Evolutionary conservation across 768 basidiomycete genomes (phyloP), one percentile per base, ranked within the genome.

Genomic region (Psilocybe cyanescens): DNA sequence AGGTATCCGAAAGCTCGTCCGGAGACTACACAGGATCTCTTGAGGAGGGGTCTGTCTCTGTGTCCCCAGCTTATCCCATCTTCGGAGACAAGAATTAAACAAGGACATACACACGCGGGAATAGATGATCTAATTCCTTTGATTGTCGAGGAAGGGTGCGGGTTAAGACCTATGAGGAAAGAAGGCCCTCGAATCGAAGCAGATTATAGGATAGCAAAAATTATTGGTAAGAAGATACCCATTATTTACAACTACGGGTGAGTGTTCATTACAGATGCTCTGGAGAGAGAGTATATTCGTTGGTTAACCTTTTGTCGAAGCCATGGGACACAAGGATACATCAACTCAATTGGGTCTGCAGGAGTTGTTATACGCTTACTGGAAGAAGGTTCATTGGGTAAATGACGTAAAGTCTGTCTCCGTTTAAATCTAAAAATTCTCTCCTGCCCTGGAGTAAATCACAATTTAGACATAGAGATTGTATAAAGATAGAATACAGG

Each of bases 1-100:
- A 24, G 88, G 88, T 86, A 86, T 65, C 88, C 91, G 0, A 74
- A 74, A 8, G 83, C 90, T 7, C 85, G 91, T 11, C 81, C 83
- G 16, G 84, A 90, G 67, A 90, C 84, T 3, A 87, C 85, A 0
- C 67, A 71, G 4, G 80, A 84, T 45, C 89, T 92, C 47, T 76
- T 93, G 16, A 70, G 78, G 31, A 81, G 81, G 11, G 80, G 71
- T 5, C 72, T 90, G 8, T 74, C 76, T 3, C 70, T 87, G 16
- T 85, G 83, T 63, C 84, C 86, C 1, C 86, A 87, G 59, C 79
- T 89, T 16, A 83, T 80, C 2, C 83, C 87, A 2, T 84, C 84
- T 0, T 24, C 24, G 24, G 80, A 84, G 50, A 65, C 82, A 8
- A 78, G 83, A n/a, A 44, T 29, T 12, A 52, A 49, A 4, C 75